These are phyloP conservation scores for Jackrogersella multiformis DNA, from an alignment of 495 filamentous ascomycete genomes.

Conservation along the genomic window DNA sequence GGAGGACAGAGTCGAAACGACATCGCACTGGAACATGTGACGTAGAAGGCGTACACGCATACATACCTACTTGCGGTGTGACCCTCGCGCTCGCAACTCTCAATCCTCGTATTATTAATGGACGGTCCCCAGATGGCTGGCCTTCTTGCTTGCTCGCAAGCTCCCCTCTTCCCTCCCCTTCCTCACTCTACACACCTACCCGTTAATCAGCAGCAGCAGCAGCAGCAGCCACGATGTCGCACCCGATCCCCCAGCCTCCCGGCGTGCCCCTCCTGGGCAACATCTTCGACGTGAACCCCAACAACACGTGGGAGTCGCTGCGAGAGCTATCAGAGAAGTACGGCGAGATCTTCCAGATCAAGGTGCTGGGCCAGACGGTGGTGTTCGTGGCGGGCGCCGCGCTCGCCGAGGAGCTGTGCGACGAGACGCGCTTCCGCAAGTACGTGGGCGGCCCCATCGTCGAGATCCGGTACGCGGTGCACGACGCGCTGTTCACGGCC, in stretches of 20 bases:
- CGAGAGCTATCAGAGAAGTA: slow-evolving; percentile 71
- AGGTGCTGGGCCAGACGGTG: slow-evolving; percentile 52
- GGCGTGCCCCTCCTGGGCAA: slow-evolving; percentile 76
- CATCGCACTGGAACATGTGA: slow-evolving; percentile 17
- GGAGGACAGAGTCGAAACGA: slow-evolving; percentile 14
- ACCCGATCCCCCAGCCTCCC: slow-evolving; percentile 69
- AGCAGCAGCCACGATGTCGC: slow-evolving; percentile 46
- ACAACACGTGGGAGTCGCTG: slow-evolving; percentile 70
- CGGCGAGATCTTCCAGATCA: slow-evolving; percentile 77
- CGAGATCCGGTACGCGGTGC: slow-evolving; percentile 66
- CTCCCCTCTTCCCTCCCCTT: neutral
- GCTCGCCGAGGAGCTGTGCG: slow-evolving; percentile 71
- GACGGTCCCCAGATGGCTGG: neutral
- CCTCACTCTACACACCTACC: neutral
- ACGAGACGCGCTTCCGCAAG: slow-evolving; percentile 75
- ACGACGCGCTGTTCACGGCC: slow-evolving; percentile 77
- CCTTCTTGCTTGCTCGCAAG: neutral
- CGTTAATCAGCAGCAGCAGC: no score
- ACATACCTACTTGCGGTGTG: slow-evolving; percentile 24
- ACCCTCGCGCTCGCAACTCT: neutral
- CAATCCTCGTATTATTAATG: slow-evolving; percentile 28
- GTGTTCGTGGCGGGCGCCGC: slow-evolving; percentile 62
- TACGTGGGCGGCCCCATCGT: slow-evolving; percentile 61
- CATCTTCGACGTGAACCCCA: slow-evolving; percentile 68
- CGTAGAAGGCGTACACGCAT: slow-evolving; percentile 24